Evolutionary conservation across 176 grass and related monocot species (phyloP).

Genomic region (Paspalum vaginatum): DNA sequence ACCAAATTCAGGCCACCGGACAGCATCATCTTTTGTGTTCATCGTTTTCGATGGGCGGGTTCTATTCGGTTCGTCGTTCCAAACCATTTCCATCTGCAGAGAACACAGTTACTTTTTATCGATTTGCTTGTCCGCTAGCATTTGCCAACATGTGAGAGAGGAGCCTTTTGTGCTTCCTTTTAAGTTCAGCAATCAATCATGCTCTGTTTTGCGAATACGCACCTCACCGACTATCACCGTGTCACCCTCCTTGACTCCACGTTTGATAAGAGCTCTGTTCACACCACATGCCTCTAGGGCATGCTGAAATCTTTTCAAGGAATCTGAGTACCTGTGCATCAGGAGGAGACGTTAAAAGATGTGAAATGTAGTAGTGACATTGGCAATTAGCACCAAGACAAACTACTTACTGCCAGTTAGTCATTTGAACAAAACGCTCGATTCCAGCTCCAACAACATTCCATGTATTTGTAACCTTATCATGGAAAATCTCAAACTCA

Average conservation of each 20-base stretch:
- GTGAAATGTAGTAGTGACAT: neutral
- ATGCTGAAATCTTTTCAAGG: constrained; percentile 83
- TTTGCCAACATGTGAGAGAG: neutral
- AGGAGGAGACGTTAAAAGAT: constrained; percentile 21
- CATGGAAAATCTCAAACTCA: constrained; percentile 90
- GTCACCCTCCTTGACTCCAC: constrained; percentile 90
- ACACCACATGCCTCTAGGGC: constrained; percentile 91
- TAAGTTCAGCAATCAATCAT: neutral
- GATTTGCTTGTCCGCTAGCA: neutral
- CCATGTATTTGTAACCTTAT: constrained; percentile 73
- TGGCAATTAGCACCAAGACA: neutral
- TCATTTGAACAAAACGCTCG: constrained; percentile 96
- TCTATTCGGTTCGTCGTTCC: constrained; percentile 46
- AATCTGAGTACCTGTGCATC: constrained; percentile 83
- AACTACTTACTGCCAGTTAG: constrained; percentile 87
- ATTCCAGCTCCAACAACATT: constrained; percentile 83
- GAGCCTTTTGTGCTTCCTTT: neutral
- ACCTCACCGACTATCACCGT: constrained; percentile 84
- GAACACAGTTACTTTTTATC: neutral
- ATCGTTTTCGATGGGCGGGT: constrained; percentile 4
- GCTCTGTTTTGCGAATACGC: constrained; percentile 33
- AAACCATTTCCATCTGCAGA: constrained; percentile 55
- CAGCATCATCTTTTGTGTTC: constrained; percentile 41
- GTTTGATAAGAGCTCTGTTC: constrained; percentile 74
- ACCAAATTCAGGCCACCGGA: constrained; percentile 57